A percentile compares a stretch with the other conserved stretches of the same genome.
Evolutionary conservation across 352 stramenopile genomes (phyloP).

Genomic region (Phytophthora pluvialis): DNA sequence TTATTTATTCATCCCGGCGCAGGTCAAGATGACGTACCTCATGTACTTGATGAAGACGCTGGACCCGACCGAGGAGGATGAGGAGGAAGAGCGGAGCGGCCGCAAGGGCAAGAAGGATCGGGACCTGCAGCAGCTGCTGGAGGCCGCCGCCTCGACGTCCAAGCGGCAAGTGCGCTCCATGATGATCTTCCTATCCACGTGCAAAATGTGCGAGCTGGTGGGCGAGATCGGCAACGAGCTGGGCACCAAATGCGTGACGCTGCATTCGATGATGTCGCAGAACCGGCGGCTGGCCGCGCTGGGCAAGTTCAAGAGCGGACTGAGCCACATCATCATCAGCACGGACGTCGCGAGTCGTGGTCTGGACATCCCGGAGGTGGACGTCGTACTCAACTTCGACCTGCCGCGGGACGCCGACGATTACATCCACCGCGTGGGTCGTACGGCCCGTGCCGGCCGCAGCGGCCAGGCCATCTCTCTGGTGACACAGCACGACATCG

Average conservation of each 20-base stretch:
- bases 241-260: slow-evolving; percentile 92
- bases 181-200: slow-evolving; percentile 98
- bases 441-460: slow-evolving; percentile 94
- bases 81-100: slow-evolving; percentile 51
- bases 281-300: slow-evolving; percentile 93
- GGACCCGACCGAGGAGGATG: slow-evolving; percentile 65
- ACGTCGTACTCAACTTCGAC: slow-evolving; percentile 98
- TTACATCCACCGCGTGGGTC: slow-evolving; percentile 98
- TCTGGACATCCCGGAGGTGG: slow-evolving; percentile 96
- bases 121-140: slow-evolving; percentile 34
- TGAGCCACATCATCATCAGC: slow-evolving; percentile 94
- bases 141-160: slow-evolving; percentile 22
- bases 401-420: slow-evolving; percentile 94
- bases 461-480: slow-evolving; percentile 93
- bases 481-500: slow-evolving; percentile 95
- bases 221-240: slow-evolving; percentile 95
- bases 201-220: slow-evolving; percentile 94
- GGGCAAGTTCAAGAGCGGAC: slow-evolving; percentile 97
- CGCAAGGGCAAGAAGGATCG: slow-evolving; percentile 47
- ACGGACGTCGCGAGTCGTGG: slow-evolving; percentile 97
- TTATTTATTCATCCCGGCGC: slow-evolving; percentile 98
- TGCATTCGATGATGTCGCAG: slow-evolving; percentile 97
- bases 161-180: slow-evolving; percentile 71
- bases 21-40: slow-evolving; percentile 97
- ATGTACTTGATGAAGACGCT: slow-evolving; percentile 86